A percentile compares a stretch with the other conserved stretches of the same genome.
These are phyloP conservation scores for Rutidosis leptorrhynchoides DNA, from an alignment of 129 eudicot species.

Conservation along the genomic window DNA sequence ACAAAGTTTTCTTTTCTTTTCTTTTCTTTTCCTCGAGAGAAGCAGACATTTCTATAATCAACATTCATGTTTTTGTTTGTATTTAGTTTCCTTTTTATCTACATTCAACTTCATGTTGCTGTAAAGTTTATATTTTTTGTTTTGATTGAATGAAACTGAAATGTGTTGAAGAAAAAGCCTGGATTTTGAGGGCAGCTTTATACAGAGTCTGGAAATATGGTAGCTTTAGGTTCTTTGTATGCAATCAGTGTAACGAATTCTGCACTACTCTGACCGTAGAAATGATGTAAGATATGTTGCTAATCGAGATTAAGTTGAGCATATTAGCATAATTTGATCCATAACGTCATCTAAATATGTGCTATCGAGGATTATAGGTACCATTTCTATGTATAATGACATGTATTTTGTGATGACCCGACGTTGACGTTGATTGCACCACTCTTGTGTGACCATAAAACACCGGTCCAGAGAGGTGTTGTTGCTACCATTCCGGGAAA, in stretches of 20 bases:
- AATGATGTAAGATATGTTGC: too few species aligned
- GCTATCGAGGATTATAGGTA: too few species aligned
- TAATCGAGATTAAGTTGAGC: too few species aligned
- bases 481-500: too few species aligned
- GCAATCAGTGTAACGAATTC: not conserved
- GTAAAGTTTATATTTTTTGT: constrained; percentile 17
- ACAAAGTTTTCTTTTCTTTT: constrained; percentile 22
- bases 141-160: constrained; percentile 11
- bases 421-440: too few species aligned
- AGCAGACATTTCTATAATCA: too few species aligned
- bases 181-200: not conserved
- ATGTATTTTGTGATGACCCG: not conserved
- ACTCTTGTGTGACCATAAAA: too few species aligned
- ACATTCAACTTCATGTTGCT: constrained; percentile 22
- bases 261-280: not conserved
- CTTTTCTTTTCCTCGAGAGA: too few species aligned
- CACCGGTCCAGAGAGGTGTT: too few species aligned
- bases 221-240: not conserved
- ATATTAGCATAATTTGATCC: too few species aligned
- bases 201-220: not conserved
- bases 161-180: constrained; percentile 6
- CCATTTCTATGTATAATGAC: too few species aligned
- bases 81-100: constrained; percentile 2
- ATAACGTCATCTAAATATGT: too few species aligned
- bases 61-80: not conserved